Evolutionary conservation across 176 grass and related monocot genomes (phyloP).

Genomic region (Rhipidocladum racemiflorum): DNA sequence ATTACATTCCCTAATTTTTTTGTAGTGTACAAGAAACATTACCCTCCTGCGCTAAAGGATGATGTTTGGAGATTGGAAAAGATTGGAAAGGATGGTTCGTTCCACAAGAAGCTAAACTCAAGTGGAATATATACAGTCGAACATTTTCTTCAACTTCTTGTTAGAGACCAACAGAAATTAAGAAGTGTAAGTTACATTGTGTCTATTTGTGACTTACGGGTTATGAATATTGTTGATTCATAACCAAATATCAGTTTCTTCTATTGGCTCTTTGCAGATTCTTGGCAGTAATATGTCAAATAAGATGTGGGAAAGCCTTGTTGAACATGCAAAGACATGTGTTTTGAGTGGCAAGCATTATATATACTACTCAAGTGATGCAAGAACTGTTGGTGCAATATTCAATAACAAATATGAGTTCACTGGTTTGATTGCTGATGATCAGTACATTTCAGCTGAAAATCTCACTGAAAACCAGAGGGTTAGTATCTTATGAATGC

Average conservation of each 20-base stretch:
- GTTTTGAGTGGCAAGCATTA: conserved; percentile 82
- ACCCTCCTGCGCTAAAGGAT: conserved; percentile 75
- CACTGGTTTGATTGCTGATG: conserved; percentile 70
- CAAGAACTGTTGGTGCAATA: conserved; percentile 58
- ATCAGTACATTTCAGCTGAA: conserved; percentile 74
- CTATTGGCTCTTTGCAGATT: conserved; percentile 48
- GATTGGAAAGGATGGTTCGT: conserved; percentile 84
- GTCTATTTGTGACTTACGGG: not conserved
- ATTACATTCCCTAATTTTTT: not conserved
- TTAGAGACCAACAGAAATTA: conserved; percentile 69
- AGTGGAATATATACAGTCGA: conserved; percentile 67
- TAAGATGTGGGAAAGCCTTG: conserved; percentile 88
- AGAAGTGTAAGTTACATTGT: conserved; percentile 62
- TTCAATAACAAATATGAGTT: conserved; percentile 95
- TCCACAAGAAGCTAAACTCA: conserved; percentile 70
- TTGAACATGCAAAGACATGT: conserved; percentile 86
- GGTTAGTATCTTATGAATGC: conserved; percentile 47
- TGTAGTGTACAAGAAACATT: conserved; percentile 94
- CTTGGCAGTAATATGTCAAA: conserved; percentile 79
- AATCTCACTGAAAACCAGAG: conserved; percentile 71
- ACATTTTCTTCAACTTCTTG: conserved; percentile 79
- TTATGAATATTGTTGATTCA: not conserved
- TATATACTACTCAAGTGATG: conserved; percentile 69
- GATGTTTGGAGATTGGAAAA: conserved; percentile 94
- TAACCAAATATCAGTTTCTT: conserved; percentile 15